Conservation (phyloP, 805 yeast genomes). For the Barnettozyma californica region DNA sequence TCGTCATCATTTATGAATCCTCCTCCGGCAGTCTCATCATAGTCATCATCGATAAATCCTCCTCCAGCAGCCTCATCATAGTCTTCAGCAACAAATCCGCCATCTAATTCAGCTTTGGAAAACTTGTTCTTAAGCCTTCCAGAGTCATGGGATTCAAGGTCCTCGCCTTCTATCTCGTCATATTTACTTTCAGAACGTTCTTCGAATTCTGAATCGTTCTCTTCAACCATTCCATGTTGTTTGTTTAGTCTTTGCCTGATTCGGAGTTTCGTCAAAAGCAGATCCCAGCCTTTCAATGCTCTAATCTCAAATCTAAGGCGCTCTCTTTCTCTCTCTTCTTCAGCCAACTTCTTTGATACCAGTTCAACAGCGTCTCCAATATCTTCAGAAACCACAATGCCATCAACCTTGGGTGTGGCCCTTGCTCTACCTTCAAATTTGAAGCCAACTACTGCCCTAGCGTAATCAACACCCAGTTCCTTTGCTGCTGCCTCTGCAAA, state of each 20-base stretch:
- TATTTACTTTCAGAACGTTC: slow-evolving; percentile 12
- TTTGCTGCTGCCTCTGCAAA: slow-evolving; percentile 67
- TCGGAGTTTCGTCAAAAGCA: slow-evolving; percentile 38
- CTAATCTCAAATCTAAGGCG: slow-evolving; percentile 39
- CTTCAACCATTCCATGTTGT: slow-evolving; percentile 36
- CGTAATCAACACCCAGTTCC: slow-evolving; percentile 67
- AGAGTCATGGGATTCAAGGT: not conserved
- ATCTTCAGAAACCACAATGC: slow-evolving; percentile 67
- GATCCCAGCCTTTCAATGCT: slow-evolving; percentile 43
- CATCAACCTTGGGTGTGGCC: slow-evolving; percentile 64
- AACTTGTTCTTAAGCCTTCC: not conserved
- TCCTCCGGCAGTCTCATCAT: slow-evolving; percentile 7
- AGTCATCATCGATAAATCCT: slow-evolving; percentile 3
- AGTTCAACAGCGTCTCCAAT: slow-evolving; percentile 53
- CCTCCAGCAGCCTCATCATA: slow-evolving; percentile 8
- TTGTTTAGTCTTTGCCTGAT: slow-evolving; percentile 38
- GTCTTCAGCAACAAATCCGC: slow-evolving; percentile 12
- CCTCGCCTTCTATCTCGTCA: slow-evolving; percentile 7
- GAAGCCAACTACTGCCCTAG: slow-evolving; percentile 83
- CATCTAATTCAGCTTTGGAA: not conserved
- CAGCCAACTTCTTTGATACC: slow-evolving; percentile 43
- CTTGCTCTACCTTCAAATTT: slow-evolving; percentile 49
- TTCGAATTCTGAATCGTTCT: slow-evolving; percentile 7
- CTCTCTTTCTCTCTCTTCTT: slow-evolving; percentile 37
- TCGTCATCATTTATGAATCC: not conserved